Percentiles rank a stretch among this genome's conserved stretches.
These are phyloP conservation scores for Pseudogymnoascus sp. DNA, from an alignment of 2,329 filamentous ascomycete species.

Conservation along the genomic window DNA sequence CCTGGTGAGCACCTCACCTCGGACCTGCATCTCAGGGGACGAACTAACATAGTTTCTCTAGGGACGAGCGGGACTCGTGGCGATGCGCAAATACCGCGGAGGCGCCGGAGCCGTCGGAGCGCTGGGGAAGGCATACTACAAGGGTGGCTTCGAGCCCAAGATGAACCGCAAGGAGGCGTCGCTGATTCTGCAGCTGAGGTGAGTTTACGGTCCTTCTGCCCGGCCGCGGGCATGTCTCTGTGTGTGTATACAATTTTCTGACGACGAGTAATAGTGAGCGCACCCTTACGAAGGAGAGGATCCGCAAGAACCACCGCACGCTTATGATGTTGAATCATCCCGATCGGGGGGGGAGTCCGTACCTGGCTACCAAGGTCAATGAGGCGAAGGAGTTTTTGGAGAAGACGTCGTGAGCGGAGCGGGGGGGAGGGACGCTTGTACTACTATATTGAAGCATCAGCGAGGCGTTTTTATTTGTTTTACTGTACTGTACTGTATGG, in stretches of 20 bases:
- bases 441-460: constrained; percentile 8
- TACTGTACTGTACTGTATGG: too few relatives aligned
- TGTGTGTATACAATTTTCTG: not conserved
- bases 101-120: constrained; percentile 56
- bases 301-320: constrained; percentile 89
- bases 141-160: constrained; percentile 92
- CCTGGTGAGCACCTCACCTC: constrained; percentile 38
- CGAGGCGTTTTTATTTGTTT: not conserved
- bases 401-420: constrained; percentile 40
- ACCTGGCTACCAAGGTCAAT: constrained; percentile 95
- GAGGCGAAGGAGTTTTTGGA: constrained; percentile 96
- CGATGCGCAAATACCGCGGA: constrained; percentile 72
- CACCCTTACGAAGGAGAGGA: constrained; percentile 78
- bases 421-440: not conserved
- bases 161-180: constrained; percentile 92
- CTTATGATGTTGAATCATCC: constrained; percentile 98
- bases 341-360: constrained; percentile 92
- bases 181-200: constrained; percentile 86
- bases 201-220: too few relatives aligned
- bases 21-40: constrained; percentile 8
- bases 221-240: too few relatives aligned
- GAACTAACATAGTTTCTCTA: constrained; percentile 33
- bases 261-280: constrained; percentile 57
- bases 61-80: constrained; percentile 89
- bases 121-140: constrained; percentile 89